Percentiles rank a stretch among this genome's conserved stretches.
phyloP scores from a whole-genome alignment of 1,284 basidiomycete species.

The Inonotus obliquus region DNA sequence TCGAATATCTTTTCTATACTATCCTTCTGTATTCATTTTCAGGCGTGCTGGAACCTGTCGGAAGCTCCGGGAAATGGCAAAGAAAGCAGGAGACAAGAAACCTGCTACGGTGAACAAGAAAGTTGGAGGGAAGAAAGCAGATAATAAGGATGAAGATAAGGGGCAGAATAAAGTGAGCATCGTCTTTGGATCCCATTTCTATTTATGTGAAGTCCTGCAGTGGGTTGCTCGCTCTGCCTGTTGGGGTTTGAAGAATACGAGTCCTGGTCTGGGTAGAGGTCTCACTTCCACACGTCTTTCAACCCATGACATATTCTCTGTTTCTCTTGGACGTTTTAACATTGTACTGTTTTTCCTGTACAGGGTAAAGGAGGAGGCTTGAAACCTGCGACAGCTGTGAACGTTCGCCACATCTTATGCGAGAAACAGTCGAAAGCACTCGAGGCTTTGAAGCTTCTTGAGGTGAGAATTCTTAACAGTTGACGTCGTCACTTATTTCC shows the following conservation, averaged over 20 bases:
- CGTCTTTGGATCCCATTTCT: too few species aligned
- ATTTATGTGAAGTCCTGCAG: too few species aligned
- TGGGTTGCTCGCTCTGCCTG: too few species aligned
- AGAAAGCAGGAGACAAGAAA: conserved; percentile 18
- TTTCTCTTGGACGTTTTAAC: not conserved
- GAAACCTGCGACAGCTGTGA: conserved; percentile 52
- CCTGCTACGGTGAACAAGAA: conserved; percentile 3
- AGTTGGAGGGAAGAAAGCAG: not conserved
- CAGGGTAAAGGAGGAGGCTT: conserved; percentile 3
- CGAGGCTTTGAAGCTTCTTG: conserved; percentile 73
- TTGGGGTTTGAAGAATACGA: too few species aligned
- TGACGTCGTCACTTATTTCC: not conserved
- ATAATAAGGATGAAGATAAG: conserved; percentile 3
- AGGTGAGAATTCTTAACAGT: conserved; percentile 39
- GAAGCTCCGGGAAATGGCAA: conserved; percentile 15
- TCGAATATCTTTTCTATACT: too few species aligned
- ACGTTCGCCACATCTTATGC: conserved; percentile 82
- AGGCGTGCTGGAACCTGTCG: too few species aligned
- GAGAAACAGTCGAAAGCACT: conserved; percentile 77
- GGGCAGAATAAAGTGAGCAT: not conserved
- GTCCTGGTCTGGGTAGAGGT: too few species aligned
- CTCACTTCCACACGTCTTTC: too few species aligned
- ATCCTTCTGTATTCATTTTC: too few species aligned
- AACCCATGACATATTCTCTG: too few species aligned
- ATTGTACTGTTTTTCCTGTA: not conserved